Base-by-base conservation (phyloP, 495 filamentous ascomycete genomes). In the Staphylotrichum tortipilum region DNA sequence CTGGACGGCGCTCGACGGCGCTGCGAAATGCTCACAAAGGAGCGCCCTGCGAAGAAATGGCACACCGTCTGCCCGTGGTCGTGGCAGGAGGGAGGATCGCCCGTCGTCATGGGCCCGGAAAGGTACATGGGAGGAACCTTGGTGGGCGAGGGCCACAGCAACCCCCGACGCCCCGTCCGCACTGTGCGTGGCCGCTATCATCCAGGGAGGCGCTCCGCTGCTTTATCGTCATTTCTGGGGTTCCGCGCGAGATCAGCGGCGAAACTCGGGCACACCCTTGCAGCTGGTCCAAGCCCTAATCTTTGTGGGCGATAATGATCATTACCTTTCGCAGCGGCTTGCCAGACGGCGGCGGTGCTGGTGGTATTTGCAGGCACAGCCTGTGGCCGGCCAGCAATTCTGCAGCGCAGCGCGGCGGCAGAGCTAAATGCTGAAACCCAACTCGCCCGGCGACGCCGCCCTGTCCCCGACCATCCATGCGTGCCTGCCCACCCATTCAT, bases 241-340 rank as follows among this genome's bases (percentile, higher is more conserved):
- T 39, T 22, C 14, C n/a, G n/a, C n/a, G n/a, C n/a, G n/a, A n/a
- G n/a, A n/a, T n/a, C n/a, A n/a, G n/a, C n/a, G n/a, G n/a, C n/a
- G n/a, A n/a, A n/a, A n/a, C n/a, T n/a, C n/a, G n/a, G n/a, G n/a
- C n/a, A n/a, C n/a, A n/a, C n/a, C n/a, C n/a, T n/a, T n/a, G n/a
- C 4, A 23, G 9, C 34, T 4, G 31, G 31, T 9, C 4, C 28
- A 50, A 50, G 24, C 48, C 48, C 40, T 44, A 50, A 36, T 28
- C 36, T 50, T 50, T 50, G 31, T 50, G 47, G 31, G 26, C 17
- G n/a, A n/a, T n/a, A n/a, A n/a, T n/a, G n/a, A n/a, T n/a, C n/a
- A n/a, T n/a, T n/a, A n/a, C n/a, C n/a, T n/a, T n/a, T n/a, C n/a
- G n/a, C n/a, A n/a, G n/a, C n/a, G n/a, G n/a, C n/a, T n/a, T n/a